Conservation (phyloP, 2,329 filamentous ascomycete species). For the Cladobotryum protrusum region DNA sequence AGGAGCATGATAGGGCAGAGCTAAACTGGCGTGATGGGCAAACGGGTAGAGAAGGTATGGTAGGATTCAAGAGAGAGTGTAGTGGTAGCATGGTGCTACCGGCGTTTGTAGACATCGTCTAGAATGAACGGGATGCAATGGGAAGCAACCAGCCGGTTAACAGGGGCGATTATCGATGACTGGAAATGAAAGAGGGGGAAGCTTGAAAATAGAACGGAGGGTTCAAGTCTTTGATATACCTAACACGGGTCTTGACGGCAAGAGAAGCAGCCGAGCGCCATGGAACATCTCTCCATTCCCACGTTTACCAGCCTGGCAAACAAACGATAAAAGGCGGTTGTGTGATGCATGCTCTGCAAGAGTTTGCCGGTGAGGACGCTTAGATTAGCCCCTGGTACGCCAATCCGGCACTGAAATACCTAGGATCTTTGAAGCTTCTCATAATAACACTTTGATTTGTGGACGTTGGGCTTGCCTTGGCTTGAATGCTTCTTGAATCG, state of each 20-base stretch:
- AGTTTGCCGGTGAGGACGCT: background rate
- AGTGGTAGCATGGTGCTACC: conserved; percentile 53
- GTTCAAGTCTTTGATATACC: conserved; percentile 20
- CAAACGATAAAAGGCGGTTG: conserved; percentile 10
- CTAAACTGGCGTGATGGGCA: conserved; percentile 31
- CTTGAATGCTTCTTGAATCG: background rate
- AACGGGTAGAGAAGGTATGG: conserved; percentile 37
- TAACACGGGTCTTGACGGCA: conserved; percentile 18
- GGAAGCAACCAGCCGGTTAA: conserved; percentile 3
- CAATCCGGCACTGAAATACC: background rate
- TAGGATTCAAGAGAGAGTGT: conserved; percentile 60
- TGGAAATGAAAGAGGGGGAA: background rate
- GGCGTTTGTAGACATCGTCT: conserved; percentile 14
- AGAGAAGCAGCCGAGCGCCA: conserved; percentile 18
- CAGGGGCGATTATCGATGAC: background rate
- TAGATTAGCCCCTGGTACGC: conserved; percentile 3
- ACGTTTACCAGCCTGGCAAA: conserved; percentile 24
- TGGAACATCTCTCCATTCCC: conserved; percentile 16
- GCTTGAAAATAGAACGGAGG: background rate
- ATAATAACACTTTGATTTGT: background rate
- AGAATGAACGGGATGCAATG: background rate
- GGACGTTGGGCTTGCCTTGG: background rate
- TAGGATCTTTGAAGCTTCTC: background rate
- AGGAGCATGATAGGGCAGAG: conserved; percentile 17
- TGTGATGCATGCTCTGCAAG: background rate